phyloP scores from a whole-genome alignment of 192 early-diverging fungal species.

The Dissophora ornata region DNA sequence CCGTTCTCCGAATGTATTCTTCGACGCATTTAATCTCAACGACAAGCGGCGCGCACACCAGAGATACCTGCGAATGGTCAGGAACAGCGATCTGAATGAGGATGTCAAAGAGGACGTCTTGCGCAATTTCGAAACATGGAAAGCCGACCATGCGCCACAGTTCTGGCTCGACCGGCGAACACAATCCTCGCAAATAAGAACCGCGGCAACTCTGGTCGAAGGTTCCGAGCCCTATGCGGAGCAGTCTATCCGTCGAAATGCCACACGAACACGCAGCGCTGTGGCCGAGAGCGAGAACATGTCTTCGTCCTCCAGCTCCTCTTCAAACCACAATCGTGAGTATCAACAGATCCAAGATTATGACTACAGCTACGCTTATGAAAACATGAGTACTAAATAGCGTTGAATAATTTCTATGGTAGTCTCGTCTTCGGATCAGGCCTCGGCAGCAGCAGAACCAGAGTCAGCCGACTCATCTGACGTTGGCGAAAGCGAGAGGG shows the following conservation, averaged over 20 bases:
- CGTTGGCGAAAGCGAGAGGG: conserved; percentile 1
- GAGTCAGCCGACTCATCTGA: too few species aligned
- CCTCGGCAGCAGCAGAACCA: too few species aligned
- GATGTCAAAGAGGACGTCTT: not conserved
- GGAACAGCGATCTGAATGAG: conserved; percentile 4
- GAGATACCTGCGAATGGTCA: not conserved
- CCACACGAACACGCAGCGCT: too few species aligned
- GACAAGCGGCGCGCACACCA: not conserved
- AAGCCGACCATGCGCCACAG: not conserved
- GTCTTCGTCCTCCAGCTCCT: too few species aligned
- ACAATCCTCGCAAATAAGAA: conserved; percentile 8
- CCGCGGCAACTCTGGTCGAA: conserved; percentile 6
- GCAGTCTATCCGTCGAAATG: not conserved
- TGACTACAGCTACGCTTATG: too few species aligned
- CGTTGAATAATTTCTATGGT: too few species aligned
- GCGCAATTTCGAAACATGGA: not conserved
- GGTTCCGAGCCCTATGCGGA: conserved; percentile 5
- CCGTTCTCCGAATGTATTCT: not conserved
- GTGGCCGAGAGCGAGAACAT: too few species aligned
- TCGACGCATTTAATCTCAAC: not conserved
- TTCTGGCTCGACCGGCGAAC: conserved; percentile 1
- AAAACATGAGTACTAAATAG: too few species aligned
- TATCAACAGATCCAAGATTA: too few species aligned
- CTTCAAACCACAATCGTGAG: too few species aligned
- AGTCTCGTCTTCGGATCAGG: too few species aligned